Base-by-base conservation (phyloP, 257 asterid genomes). In the Ocimum tenuiflorum region DNA sequence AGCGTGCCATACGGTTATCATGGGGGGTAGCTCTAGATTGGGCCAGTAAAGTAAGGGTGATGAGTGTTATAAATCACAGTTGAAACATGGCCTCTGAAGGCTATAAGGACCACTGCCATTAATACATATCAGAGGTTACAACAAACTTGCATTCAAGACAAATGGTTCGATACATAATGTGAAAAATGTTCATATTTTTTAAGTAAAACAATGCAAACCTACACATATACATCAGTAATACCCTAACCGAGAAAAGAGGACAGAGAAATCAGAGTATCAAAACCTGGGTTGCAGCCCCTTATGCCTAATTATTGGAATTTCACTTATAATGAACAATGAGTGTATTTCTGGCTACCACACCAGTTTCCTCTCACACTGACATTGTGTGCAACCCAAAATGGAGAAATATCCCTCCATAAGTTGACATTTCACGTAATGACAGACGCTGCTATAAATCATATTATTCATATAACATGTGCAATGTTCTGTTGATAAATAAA, bases 51-150 rank as follows among this genome's bases (percentile, higher is more conserved):
- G 22, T 20, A 8, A 46, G 29, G 11, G n/a, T 22, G 39, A 23
- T 4, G 62, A 45, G 6, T 29, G 6, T 9, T 8, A 47, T 23
- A 31, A 19, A 18, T 35, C 8, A 64, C 24, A 24, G 29, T 54
- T 10, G n/a, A 45, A 17, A 23, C 7, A 35, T 56, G 24, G 46
- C 18, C 15, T 51, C 15, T 39, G 51, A 15, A 38, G 13, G 52
- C 27, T 14, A 5, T 5, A 7, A 43, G 73, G 73, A 68, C 73
- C 73, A 68, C 73, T 31, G 41, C 67, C 59, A 57, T 68, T 19
- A 41, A 57, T 58, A n/a, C 41, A 15, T 56, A 29, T 52, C 22
- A 57, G 50, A 55, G 17, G 56, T 27, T 24, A 48, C 41, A 23
- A 41, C 18, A 24, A 65, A 68, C 22, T 29, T 3, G 3, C 63